These are phyloP conservation scores for Allantophomopsis cytisporea DNA, from an alignment of 2,329 filamentous ascomycete genomes.

Conservation along the genomic window DNA sequence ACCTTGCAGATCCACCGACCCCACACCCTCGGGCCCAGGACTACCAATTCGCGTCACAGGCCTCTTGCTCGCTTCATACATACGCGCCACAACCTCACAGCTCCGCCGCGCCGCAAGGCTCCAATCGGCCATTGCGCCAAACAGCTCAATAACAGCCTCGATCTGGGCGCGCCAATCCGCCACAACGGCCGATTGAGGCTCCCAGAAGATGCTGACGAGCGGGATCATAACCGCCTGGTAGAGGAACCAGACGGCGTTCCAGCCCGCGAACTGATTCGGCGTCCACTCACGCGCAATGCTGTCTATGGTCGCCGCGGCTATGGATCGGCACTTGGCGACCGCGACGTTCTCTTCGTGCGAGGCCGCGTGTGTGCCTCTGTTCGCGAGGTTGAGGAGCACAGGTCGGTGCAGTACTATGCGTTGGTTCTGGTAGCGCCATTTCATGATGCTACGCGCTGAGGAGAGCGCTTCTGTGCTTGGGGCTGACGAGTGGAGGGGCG, in stretches of 20 bases:
- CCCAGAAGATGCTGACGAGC: slow-evolving; percentile 61
- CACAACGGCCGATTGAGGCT: slow-evolving; percentile 24
- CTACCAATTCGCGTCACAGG: slow-evolving; percentile 8
- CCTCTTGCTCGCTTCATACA: slow-evolving; percentile 39
- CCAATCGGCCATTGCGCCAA: slow-evolving; percentile 52
- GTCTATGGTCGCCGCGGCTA: slow-evolving; percentile 57
- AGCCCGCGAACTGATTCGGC: slow-evolving; percentile 63
- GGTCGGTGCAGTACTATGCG: slow-evolving; percentile 66
- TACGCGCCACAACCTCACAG: slow-evolving; percentile 47
- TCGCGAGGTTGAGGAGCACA: slow-evolving; percentile 51
- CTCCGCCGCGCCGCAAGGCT: slow-evolving; percentile 48
- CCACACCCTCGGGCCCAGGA: slow-evolving; percentile 20
- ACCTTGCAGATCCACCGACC: slow-evolving; percentile 32
- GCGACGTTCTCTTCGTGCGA: slow-evolving; percentile 51
- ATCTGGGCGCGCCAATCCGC: slow-evolving; percentile 39
- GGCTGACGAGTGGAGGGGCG: slow-evolving; percentile 42
- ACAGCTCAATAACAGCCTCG: slow-evolving; percentile 42
- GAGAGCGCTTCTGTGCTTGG: slow-evolving; percentile 58
- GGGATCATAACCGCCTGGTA: slow-evolving; percentile 74
- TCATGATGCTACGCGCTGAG: slow-evolving; percentile 61
- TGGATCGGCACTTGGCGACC: slow-evolving; percentile 53
- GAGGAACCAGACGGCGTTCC: slow-evolving; percentile 72
- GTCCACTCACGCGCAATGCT: slow-evolving; percentile 60
- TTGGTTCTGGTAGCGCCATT: slow-evolving; percentile 70
- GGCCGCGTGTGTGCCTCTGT: slow-evolving; percentile 9